Evolutionary conservation across 805 yeast species (phyloP), one percentile per base, ranked within the genome.

Genomic region (Suhomyces pyralidae): DNA sequence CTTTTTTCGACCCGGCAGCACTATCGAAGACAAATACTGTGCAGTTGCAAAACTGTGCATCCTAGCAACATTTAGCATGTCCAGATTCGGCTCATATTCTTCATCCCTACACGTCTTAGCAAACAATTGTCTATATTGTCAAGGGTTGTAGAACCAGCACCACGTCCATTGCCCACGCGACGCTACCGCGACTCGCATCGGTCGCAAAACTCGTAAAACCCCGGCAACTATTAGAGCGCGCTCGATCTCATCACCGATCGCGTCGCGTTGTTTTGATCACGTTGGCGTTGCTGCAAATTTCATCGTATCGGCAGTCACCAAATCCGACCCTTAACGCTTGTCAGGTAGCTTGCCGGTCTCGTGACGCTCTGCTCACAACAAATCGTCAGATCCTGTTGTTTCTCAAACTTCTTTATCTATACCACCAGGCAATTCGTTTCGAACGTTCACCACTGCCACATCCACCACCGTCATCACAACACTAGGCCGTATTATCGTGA

Each of bases 251-350:
- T 17, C 36, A 32, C 17, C 45, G 45, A n/a, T 40, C 55, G 54
- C 51, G 55, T 52, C 55, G 55, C 55, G 55, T 52, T 52, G 55
- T 52, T 52, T 52, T 46, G 44, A 17, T 52, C 47, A 25, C 51
- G 45, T 40, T 14, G 17, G 30, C 22, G 40, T 42, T 14, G 45
- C 45, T 42, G 45, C 45, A 42, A 42, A 42, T 42, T 42, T 42
- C 45, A 42, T 42, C 45, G 45, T 42, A 42, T 20, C 45, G 19
- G 10, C 28, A 20, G 26, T 20, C 26, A 10, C 45, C 17, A 24
- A 20, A 17, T 10, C 30, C 28, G 45, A 2, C 17, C 24, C 30
- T 24, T 42, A 22, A 42, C 12, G 30, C 45, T 20, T 42, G 45
- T 10, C 45, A 22, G 30, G 45, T 24, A 42, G 22, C 26, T 30